A percentile compares a stretch with the other conserved stretches of the same genome.
Evolutionary conservation across 2,329 filamentous ascomycete genomes (phyloP).

Genomic region (Mollisiaceae sp.): DNA sequence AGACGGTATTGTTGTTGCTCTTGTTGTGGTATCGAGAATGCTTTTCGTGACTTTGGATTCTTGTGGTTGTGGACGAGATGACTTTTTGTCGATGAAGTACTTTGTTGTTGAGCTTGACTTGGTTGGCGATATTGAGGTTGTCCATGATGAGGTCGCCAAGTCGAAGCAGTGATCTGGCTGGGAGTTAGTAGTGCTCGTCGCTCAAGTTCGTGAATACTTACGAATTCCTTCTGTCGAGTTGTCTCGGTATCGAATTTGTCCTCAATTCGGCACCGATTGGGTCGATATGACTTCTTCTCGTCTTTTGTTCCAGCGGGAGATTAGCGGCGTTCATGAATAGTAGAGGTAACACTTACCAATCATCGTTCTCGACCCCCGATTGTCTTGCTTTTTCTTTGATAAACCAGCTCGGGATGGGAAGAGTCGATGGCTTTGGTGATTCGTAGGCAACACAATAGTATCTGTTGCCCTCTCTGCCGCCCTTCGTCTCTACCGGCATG

Average conservation of each 20-base stretch:
- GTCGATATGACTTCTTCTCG: too few species aligned
- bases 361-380: neutral
- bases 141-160: too few species aligned
- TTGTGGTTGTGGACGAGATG: too few species aligned
- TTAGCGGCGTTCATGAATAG: too few species aligned
- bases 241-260: neutral
- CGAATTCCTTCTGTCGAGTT: neutral
- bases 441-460: neutral
- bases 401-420: neutral
- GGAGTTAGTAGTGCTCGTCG: neutral
- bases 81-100: too few species aligned
- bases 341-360: neutral
- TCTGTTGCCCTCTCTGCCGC: neutral
- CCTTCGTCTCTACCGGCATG: neutral
- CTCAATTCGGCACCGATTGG: too few species aligned
- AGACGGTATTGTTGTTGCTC: neutral
- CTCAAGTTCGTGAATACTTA: neutral
- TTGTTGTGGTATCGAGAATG: neutral
- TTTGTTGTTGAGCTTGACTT: too few species aligned
- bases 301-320: too few species aligned
- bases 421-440: neutral
- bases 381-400: neutral
- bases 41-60: neutral
- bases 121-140: too few species aligned
- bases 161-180: neutral